Base-by-base conservation (phyloP, 2,329 filamentous ascomycete species). In the Pseudogymnoascus sp. region DNA sequence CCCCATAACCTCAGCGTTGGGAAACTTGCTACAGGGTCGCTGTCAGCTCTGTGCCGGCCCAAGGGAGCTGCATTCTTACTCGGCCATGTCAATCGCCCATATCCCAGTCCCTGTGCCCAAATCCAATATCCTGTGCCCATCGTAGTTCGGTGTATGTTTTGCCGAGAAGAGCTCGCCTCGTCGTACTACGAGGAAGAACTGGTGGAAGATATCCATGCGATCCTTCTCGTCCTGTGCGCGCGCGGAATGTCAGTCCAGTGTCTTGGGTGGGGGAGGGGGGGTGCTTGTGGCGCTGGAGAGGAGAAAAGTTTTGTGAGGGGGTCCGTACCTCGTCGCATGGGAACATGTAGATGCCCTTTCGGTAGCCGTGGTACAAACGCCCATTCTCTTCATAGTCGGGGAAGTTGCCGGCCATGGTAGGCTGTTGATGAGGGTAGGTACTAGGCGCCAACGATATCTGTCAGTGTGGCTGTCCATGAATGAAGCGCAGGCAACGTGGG, bases 51-150 rank as follows among this genome's bases (percentile, higher is more conserved):
- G 17, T 19, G 67, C 40, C 50, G 11, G n/a, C 63, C 31, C 28
- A 33, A 61, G 26, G 15, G 23, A 11, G 11, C 7, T 11, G 5
- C 1, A 13, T 61, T 40, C 85, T 77, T 79, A 91, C 83, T 89
- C 87, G 67, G 89, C 89, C 77, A 96, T 88, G 68, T 93, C 89
- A 69, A 96, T 90, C 42, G 89, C 85, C 93, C 93, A 97, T 66
- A 96, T 93, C 40, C 91, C 92, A 0, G 91, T 96, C 19, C 93
- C 93, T 67, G 89, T 93, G 44, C 92, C 93, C 62, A 96, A 73
- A 70, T 89, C 86, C 44, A 89, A 72, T 59, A 88, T 80, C 61
- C 78, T 76, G 1, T 76, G 76, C 8, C 66, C 69, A 40, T 71
- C 67, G 31, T 65, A 68, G 59, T 67, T 70, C 8, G 42, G 60